These are phyloP conservation scores for Fusarium chaquense DNA, from an alignment of 2,329 filamentous ascomycete species.

Conservation along the genomic window DNA sequence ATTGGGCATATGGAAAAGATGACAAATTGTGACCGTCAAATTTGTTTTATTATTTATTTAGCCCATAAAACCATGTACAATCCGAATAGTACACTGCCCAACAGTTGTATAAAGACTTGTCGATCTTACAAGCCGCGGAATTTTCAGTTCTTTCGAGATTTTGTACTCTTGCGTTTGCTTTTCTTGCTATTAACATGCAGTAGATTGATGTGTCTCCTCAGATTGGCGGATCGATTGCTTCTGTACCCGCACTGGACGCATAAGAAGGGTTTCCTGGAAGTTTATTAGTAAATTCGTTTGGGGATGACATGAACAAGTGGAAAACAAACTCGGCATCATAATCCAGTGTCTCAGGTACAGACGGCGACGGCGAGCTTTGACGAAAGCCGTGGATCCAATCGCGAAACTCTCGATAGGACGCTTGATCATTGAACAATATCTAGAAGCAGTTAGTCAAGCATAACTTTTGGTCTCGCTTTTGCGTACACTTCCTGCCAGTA, in stretches of 20 bases:
- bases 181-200: neutral
- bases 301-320: too few species aligned
- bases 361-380: neutral
- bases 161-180: accelerated
- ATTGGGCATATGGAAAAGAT: too few species aligned
- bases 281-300: accelerated
- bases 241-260: neutral
- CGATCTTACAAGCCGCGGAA: too few species aligned
- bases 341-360: too few species aligned
- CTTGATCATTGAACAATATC: neutral
- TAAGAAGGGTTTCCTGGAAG: neutral
- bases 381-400: slow-evolving; percentile 3
- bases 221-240: neutral
- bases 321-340: neutral
- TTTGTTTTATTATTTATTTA: too few species aligned
- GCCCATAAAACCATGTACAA: too few species aligned
- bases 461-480: too few species aligned
- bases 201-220: neutral
- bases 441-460: neutral
- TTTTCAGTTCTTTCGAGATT: neutral
- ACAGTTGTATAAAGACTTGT: too few species aligned
- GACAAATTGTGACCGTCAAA: too few species aligned
- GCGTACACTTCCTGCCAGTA: slow-evolving; percentile 11
- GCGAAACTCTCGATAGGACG: neutral
- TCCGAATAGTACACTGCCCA: too few species aligned